Evolutionary conservation across 495 filamentous ascomycete species (phyloP).

Genomic region (Penicillium maclennaniae): DNA sequence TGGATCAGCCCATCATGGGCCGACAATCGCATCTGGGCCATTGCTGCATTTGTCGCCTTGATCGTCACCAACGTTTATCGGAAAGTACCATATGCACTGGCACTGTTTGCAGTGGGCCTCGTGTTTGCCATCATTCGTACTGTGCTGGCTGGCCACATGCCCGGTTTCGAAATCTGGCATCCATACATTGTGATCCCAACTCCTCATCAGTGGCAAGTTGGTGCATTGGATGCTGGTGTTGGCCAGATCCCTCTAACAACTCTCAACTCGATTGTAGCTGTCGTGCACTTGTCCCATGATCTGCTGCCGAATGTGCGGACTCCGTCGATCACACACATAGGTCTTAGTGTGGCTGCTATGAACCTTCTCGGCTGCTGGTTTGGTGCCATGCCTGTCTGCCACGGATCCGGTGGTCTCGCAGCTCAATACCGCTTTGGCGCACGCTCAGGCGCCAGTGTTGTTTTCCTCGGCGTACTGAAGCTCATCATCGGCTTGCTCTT

Average conservation of each 20-base stretch:
- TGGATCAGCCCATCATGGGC: constrained; percentile 57
- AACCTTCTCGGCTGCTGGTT: constrained; percentile 86
- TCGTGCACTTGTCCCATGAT: constrained; percentile 67
- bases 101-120: constrained; percentile 63
- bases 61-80: constrained; percentile 56
- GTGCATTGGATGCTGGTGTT: constrained; percentile 58
- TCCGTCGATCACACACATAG: constrained; percentile 68
- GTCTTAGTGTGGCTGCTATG: constrained; percentile 75
- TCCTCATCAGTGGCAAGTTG: constrained; percentile 42
- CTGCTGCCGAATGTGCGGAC: constrained; percentile 63
- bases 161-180: constrained; percentile 49
- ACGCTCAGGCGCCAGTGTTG: constrained; percentile 75
- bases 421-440: constrained; percentile 89
- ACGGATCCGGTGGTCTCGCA: constrained; percentile 86
- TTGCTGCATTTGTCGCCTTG: constrained; percentile 65
- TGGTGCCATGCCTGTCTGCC: constrained; percentile 92
- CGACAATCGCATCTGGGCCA: constrained; percentile 71
- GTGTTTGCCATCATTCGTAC: constrained; percentile 49
- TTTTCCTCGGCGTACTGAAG: constrained; percentile 75
- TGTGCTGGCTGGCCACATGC: constrained; percentile 32
- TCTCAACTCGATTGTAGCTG: constrained; percentile 87
- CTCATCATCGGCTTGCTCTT: constrained; percentile 69
- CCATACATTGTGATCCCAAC: constrained; percentile 43
- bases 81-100: constrained; percentile 70
- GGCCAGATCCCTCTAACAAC: constrained; percentile 87